phyloP scores from a whole-genome alignment of 2,329 filamentous ascomycete species.

The Colletotrichum karsti region DNA sequence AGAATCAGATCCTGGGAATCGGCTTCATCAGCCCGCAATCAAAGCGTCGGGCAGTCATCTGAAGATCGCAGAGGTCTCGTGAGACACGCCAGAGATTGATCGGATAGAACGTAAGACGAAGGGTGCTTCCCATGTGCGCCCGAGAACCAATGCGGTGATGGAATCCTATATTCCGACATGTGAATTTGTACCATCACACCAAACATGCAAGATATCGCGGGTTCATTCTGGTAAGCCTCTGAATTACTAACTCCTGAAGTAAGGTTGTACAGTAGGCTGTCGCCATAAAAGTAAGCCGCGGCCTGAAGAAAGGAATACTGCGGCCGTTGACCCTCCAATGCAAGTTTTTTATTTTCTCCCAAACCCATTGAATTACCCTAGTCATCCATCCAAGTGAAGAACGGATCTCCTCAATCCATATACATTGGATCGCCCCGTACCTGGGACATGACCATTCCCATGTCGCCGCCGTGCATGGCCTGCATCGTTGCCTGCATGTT shows the following conservation, averaged over 20 bases:
- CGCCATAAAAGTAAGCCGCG: slow-evolving; percentile 13
- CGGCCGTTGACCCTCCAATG: neutral
- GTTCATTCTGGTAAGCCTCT: slow-evolving; percentile 8
- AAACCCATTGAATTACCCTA: too few relatives aligned
- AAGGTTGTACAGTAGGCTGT: slow-evolving; percentile 22
- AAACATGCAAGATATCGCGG: neutral
- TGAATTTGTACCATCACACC: slow-evolving; percentile 16
- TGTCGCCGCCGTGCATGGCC: slow-evolving; percentile 50
- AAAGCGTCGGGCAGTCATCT: neutral
- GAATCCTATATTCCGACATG: slow-evolving; percentile 6
- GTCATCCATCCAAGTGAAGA: too few relatives aligned
- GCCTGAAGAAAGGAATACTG: neutral
- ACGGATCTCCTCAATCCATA: slow-evolving; percentile 51
- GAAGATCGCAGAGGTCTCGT: neutral
- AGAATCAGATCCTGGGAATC: neutral
- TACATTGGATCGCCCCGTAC: slow-evolving; percentile 60
- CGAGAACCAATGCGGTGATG: neutral
- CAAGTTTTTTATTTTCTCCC: neutral
- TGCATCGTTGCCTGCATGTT: slow-evolving; percentile 54
- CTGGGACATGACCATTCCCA: slow-evolving; percentile 55
- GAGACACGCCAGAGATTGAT: neutral
- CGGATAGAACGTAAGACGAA: neutral
- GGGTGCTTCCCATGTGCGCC: neutral
- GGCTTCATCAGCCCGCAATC: slow-evolving; percentile 12
- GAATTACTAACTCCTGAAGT: slow-evolving; percentile 8